phyloP scores from a whole-genome alignment of 805 yeast genomes.

The Sungouiozyma intestinalis region DNA sequence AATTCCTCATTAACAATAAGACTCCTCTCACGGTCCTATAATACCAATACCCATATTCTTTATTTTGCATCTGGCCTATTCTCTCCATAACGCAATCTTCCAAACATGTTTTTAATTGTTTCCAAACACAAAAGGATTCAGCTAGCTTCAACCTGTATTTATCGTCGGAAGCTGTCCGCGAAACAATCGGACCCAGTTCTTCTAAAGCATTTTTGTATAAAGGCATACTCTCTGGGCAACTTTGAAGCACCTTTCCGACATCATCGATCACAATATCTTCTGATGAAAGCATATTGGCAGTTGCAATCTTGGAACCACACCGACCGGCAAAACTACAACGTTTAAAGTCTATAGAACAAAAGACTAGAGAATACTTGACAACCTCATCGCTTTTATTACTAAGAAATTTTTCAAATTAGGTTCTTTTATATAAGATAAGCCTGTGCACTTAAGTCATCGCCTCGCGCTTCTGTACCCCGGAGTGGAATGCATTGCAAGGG shows the following conservation, averaged over 20 bases:
- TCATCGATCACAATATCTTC: slow-evolving; percentile 5
- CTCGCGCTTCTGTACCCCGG: no score
- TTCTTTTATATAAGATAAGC: no score
- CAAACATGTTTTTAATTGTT: slow-evolving; percentile 10
- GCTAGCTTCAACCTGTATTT: slow-evolving; percentile 19
- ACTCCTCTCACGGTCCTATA: slow-evolving; percentile 37
- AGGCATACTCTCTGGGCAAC: slow-evolving; percentile 5
- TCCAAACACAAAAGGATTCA: slow-evolving; percentile 21
- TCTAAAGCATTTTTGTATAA: slow-evolving; percentile 3
- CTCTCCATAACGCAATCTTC: slow-evolving; percentile 4
- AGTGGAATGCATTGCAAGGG: no score
- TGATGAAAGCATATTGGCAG: slow-evolving; percentile 1
- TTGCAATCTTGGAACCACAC: no score
- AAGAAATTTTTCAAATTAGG: no score
- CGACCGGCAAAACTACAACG: no score
- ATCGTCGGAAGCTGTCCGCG: slow-evolving; percentile 21
- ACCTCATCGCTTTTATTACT: no score
- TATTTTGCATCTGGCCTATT: slow-evolving; percentile 2
- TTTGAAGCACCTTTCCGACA: slow-evolving; percentile 4
- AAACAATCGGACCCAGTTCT: slow-evolving; percentile 15
- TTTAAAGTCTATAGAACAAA: no score
- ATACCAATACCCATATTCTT: slow-evolving; percentile 9
- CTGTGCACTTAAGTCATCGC: no score
- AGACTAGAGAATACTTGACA: no score
- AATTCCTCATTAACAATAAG: slow-evolving; percentile 39